Conservation (phyloP, 192 early-diverging fungal genomes). For the Lobosporangium transversale region DNA sequence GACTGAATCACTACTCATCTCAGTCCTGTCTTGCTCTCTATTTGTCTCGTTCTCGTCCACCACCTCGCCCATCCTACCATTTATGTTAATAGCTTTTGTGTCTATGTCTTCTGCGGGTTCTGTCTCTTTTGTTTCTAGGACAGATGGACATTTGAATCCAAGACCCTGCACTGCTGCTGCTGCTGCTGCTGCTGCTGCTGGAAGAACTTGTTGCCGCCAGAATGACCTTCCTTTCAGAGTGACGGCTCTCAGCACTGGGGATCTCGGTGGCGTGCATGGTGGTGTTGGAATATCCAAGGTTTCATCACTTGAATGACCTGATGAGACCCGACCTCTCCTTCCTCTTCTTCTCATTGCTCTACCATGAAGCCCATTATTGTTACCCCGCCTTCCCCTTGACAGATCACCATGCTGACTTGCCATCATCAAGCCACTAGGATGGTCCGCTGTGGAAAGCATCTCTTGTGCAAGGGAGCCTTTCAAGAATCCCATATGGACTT, state of each 20-base stretch:
- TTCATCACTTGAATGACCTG: background rate
- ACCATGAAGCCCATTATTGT: too few species aligned
- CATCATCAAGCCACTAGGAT: too few species aligned
- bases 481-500: slow-evolving; percentile 48
- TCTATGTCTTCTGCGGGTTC: background rate
- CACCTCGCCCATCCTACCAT: too few species aligned
- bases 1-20: background rate
- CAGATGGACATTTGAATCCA: background rate
- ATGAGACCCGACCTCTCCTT: background rate
- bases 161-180: background rate
- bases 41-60: background rate
- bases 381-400: too few species aligned
- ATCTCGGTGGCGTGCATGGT: slow-evolving; percentile 41
- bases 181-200: background rate
- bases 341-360: background rate
- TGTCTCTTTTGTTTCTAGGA: background rate
- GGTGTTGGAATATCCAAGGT: slow-evolving; percentile 34
- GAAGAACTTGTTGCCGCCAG: slow-evolving; percentile 16
- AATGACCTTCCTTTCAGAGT: background rate
- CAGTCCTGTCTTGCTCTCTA: background rate
- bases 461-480: slow-evolving; percentile 42
- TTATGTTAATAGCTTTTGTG: too few species aligned
- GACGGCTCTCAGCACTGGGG: slow-evolving; percentile 26
- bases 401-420: too few species aligned
- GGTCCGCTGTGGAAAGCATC: slow-evolving; percentile 34